A percentile compares a stretch with the other conserved stretches of the same genome.
phyloP scores from a whole-genome alignment of 2,329 filamentous ascomycete species.

The Cercospora zeae-maydis region DNA sequence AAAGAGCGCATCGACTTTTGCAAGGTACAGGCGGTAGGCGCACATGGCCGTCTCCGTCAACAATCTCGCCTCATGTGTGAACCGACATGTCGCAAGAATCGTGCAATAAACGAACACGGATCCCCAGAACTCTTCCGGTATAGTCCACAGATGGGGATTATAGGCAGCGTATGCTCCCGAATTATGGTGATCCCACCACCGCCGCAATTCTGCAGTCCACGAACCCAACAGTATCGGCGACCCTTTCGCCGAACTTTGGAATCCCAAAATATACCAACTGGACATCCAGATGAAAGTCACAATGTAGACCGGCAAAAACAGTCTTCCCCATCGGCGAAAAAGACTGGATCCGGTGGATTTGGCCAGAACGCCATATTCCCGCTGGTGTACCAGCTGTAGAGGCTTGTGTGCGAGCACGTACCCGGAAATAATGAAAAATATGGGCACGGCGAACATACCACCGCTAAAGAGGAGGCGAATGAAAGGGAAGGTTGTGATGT shows the following conservation, averaged over 20 bases:
- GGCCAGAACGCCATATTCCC: slow-evolving; percentile 27
- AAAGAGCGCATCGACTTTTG: slow-evolving; percentile 60
- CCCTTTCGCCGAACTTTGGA: slow-evolving; percentile 30
- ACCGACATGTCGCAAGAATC: slow-evolving; percentile 55
- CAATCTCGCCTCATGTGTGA: slow-evolving; percentile 41
- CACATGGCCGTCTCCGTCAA: slow-evolving; percentile 43
- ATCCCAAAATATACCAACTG: slow-evolving; percentile 52
- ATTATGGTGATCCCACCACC: slow-evolving; percentile 45
- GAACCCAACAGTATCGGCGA: not conserved
- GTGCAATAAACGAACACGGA: slow-evolving; percentile 61
- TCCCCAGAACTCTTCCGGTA: slow-evolving; percentile 61
- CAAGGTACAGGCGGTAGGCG: slow-evolving; percentile 64
- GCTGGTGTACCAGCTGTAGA: slow-evolving; percentile 36
- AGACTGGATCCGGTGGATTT: slow-evolving; percentile 47
- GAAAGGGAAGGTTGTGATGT: slow-evolving; percentile 53
- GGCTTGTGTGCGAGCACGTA: slow-evolving; percentile 50
- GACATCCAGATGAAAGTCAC: slow-evolving; percentile 55
- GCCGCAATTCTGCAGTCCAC: not conserved
- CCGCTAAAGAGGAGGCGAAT: slow-evolving; percentile 59
- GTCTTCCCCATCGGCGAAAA: slow-evolving; percentile 50
- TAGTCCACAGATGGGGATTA: slow-evolving; percentile 61
- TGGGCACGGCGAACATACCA: slow-evolving; percentile 56
- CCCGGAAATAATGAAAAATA: slow-evolving; percentile 52
- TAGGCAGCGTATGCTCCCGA: slow-evolving; percentile 48
- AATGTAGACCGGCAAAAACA: slow-evolving; percentile 51